Percentiles rank a stretch among this genome's conserved stretches.
These are phyloP conservation scores for Fusarium armeniacum DNA, from an alignment of 2,329 filamentous ascomycete genomes.

Conservation along the genomic window DNA sequence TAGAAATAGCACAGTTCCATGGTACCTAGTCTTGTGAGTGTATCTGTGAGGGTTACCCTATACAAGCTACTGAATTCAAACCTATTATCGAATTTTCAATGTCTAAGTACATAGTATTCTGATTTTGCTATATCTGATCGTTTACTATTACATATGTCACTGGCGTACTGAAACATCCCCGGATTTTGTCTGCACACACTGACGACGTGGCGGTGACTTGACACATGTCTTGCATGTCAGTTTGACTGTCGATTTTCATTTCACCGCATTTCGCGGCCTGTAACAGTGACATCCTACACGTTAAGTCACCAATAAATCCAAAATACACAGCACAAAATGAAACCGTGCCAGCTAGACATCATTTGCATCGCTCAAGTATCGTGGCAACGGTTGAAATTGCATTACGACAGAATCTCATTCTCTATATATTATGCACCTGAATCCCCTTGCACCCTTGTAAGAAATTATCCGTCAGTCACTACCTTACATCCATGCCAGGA, in stretches of 20 bases:
- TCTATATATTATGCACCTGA: conserved; percentile 52
- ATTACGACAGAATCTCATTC: conserved; percentile 47
- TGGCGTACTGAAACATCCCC: conserved; percentile 10
- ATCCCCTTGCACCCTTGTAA: conserved; percentile 46
- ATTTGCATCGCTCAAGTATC: not conserved
- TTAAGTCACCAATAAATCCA: not conserved
- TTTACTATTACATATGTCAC: conserved; percentile 6
- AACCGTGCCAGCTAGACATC: not conserved
- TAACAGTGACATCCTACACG: not conserved
- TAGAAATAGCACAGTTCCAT: not conserved
- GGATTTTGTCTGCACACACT: conserved; percentile 8
- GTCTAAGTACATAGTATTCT: no score
- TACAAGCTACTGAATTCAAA: not conserved
- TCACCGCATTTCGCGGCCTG: conserved; percentile 14
- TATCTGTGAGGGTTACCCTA: not conserved
- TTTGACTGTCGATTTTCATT: conserved; percentile 4
- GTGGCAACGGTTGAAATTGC: conserved; percentile 32
- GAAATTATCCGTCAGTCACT: conserved; percentile 45
- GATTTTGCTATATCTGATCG: not conserved
- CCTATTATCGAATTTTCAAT: not conserved
- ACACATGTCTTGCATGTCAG: conserved; percentile 25
- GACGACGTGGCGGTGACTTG: conserved; percentile 19
- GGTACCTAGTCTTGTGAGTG: no score
- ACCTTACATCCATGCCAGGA: conserved; percentile 48
- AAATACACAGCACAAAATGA: not conserved